These are phyloP conservation scores for Dioscorea alata DNA, from an alignment of 106 monocot species.

Conservation along the genomic window DNA sequence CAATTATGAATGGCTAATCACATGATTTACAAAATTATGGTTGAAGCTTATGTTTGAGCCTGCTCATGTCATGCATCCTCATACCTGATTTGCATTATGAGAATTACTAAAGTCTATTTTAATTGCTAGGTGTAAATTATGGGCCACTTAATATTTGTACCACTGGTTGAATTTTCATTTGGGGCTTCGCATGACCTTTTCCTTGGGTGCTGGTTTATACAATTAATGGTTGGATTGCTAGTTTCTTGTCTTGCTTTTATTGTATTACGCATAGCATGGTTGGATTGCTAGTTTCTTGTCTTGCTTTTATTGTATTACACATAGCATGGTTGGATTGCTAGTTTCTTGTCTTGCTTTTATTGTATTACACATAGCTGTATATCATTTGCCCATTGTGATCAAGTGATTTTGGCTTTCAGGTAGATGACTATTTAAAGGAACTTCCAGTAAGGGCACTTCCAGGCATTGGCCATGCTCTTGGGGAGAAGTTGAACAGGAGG, in stretches of 20 bases:
- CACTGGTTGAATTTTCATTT: too few species aligned
- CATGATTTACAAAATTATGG: too few species aligned
- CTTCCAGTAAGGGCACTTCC: constrained; percentile 80
- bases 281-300: background rate
- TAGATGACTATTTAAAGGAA: constrained; percentile 54
- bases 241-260: background rate
- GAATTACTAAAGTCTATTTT: too few species aligned
- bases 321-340: background rate
- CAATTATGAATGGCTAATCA: too few species aligned
- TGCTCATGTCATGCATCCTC: too few species aligned
- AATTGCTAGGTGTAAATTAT: too few species aligned
- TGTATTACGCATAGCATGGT: background rate
- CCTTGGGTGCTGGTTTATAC: too few species aligned
- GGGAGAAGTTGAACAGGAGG: constrained; percentile 57
- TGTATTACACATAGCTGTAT: background rate
- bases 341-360: background rate
- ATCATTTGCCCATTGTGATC: background rate
- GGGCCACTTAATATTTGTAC: too few species aligned
- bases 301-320: background rate
- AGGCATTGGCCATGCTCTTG: constrained; percentile 62
- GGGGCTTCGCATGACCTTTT: too few species aligned
- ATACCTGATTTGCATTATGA: too few species aligned
- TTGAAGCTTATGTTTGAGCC: too few species aligned
- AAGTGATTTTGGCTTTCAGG: constrained; percentile 29
- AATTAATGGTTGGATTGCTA: background rate